phyloP scores from a whole-genome alignment of 2,329 filamentous ascomycete species.

The Furcasterigmium furcatum region DNA sequence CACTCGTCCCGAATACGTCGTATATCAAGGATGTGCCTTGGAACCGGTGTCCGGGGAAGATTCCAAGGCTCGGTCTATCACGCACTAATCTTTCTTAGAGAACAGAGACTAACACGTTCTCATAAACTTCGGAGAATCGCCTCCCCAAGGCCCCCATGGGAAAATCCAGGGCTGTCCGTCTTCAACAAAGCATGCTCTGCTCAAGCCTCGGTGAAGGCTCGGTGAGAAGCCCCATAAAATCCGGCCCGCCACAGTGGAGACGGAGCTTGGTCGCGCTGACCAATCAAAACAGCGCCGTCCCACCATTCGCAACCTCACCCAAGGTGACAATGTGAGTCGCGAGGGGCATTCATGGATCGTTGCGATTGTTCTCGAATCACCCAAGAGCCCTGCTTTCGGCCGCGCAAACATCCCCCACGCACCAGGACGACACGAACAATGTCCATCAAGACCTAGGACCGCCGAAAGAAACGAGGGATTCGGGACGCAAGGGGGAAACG shows the following conservation, averaged over 20 bases:
- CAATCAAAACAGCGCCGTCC: not conserved
- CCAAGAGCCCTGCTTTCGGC: too few relatives aligned
- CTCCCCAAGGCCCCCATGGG: too few relatives aligned
- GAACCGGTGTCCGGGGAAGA: too few relatives aligned
- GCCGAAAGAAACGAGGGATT: not conserved
- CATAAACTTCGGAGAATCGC: too few relatives aligned
- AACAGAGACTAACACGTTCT: too few relatives aligned
- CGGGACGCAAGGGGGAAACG: not conserved
- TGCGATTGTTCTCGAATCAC: not conserved
- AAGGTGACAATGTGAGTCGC: not conserved
- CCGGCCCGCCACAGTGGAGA: too few relatives aligned
- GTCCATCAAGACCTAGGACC: not conserved
- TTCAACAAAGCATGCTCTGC: too few relatives aligned
- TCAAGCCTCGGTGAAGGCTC: not conserved
- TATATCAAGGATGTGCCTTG: too few relatives aligned
- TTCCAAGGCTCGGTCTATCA: too few relatives aligned
- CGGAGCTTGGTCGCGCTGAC: not conserved
- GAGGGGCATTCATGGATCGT: not conserved
- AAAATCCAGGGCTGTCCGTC: too few relatives aligned
- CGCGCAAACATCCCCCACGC: not conserved
- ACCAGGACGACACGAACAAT: not conserved
- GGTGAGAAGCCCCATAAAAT: not conserved
- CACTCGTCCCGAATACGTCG: too few relatives aligned
- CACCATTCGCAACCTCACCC: not conserved
- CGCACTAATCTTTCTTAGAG: too few relatives aligned